Percentiles rank a stretch among this genome's conserved stretches.
Evolutionary conservation across 2,329 filamentous ascomycete species (phyloP).

Genomic region (Pestalotiopsis sp.): DNA sequence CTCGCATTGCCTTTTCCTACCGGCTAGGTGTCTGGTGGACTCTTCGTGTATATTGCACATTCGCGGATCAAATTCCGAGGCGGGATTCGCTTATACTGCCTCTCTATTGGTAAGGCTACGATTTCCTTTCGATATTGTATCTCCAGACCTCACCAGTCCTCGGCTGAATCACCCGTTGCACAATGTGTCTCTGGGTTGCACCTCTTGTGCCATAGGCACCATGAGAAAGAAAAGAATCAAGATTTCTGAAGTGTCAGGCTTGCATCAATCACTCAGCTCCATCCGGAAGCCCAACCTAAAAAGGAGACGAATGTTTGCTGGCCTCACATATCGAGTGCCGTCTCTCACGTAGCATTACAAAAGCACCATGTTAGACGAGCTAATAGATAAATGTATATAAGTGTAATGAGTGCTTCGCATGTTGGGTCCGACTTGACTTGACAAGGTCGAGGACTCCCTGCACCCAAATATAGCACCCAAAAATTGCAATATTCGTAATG

Average conservation of each 20-base stretch:
- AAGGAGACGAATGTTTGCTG: not conserved
- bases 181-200: not conserved
- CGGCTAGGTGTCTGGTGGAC: too few relatives aligned
- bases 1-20: not conserved
- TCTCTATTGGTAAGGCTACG: not conserved
- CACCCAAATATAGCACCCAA: not conserved
- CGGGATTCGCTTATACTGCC: not conserved
- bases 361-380: not conserved
- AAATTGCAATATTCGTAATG: not conserved
- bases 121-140: not conserved
- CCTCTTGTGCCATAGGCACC: not conserved
- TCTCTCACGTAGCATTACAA: not conserved
- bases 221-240: not conserved
- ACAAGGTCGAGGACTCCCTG: too few relatives aligned
- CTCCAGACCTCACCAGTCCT: not conserved
- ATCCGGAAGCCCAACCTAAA: not conserved
- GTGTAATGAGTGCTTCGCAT: not conserved
- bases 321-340: not conserved
- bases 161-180: not conserved
- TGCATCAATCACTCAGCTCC: not conserved
- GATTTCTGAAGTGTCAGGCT: not conserved
- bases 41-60: too few relatives aligned
- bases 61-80: not conserved
- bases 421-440: not conserved
- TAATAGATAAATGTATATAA: not conserved